Evolutionary conservation across 345 rosid species (phyloP).

Genomic region (Excoecaria agallocha): DNA sequence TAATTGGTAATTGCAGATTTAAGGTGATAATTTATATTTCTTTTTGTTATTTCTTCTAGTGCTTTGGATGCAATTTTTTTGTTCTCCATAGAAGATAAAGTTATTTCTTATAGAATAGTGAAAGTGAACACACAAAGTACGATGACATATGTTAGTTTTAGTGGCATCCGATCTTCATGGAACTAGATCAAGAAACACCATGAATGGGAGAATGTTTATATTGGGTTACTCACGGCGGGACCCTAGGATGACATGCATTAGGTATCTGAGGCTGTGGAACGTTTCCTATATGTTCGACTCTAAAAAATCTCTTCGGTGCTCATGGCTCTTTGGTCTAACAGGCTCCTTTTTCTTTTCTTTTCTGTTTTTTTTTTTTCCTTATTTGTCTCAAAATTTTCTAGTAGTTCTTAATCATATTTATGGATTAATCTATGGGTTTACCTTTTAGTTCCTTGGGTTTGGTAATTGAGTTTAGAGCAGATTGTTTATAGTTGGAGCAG

Average conservation of each 20-base stretch:
- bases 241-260: neutral
- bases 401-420: neutral
- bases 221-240: too few relatives aligned
- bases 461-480: neutral
- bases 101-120: neutral
- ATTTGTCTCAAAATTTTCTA: neutral
- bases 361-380: neutral
- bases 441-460: neutral
- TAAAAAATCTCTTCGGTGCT: neutral
- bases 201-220: neutral
- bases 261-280: too few relatives aligned
- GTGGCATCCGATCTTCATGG: neutral
- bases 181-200: neutral
- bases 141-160: neutral
- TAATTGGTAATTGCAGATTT: slow-evolving; percentile 52
- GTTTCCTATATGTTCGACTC: neutral
- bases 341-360: too few relatives aligned
- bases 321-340: neutral
- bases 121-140: neutral
- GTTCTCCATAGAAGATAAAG: neutral
- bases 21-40: slow-evolving; percentile 47
- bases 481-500: neutral
- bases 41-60: slow-evolving; percentile 13
- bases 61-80: neutral
- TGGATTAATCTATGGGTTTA: neutral